phyloP scores from a whole-genome alignment of 306 rosid species.

The Castanea sativa region DNA sequence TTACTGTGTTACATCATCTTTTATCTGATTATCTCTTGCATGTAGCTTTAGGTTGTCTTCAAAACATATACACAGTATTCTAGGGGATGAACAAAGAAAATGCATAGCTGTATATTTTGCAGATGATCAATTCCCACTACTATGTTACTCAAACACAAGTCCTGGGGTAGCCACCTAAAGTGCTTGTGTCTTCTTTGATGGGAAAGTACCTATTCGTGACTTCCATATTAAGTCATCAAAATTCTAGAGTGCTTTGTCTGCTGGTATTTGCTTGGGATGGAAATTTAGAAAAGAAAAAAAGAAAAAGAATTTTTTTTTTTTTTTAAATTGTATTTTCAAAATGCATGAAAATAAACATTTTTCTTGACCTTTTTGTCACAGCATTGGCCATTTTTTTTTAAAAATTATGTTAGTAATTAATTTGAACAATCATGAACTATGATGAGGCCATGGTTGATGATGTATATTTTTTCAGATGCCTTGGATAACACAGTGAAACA shows the following conservation, averaged over 20 bases:
- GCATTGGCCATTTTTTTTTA: no score
- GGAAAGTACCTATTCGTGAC: neutral
- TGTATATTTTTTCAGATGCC: no score
- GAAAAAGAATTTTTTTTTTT: no score
- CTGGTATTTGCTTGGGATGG: no score
- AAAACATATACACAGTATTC: neutral
- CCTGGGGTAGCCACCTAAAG: neutral
- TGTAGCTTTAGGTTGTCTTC: neutral
- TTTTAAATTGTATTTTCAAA: no score
- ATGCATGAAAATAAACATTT: no score
- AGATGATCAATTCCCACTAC: neutral
- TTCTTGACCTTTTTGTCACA: no score
- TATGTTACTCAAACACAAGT: neutral
- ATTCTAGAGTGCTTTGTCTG: neutral
- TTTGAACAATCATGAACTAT: no score
- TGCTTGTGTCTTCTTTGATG: neutral
- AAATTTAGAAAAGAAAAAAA: no score
- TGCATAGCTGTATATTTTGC: neutral
- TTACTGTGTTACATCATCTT: neutral
- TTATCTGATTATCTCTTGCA: neutral
- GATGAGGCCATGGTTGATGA: no score
- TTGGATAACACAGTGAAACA: no score
- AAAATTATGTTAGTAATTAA: no score
- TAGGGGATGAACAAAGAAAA: neutral
- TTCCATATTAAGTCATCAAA: neutral